Evolutionary conservation across 2,329 filamentous ascomycete species (phyloP), one percentile per base, ranked within the genome.

Genomic region (Cladosporium cucumerinum): DNA sequence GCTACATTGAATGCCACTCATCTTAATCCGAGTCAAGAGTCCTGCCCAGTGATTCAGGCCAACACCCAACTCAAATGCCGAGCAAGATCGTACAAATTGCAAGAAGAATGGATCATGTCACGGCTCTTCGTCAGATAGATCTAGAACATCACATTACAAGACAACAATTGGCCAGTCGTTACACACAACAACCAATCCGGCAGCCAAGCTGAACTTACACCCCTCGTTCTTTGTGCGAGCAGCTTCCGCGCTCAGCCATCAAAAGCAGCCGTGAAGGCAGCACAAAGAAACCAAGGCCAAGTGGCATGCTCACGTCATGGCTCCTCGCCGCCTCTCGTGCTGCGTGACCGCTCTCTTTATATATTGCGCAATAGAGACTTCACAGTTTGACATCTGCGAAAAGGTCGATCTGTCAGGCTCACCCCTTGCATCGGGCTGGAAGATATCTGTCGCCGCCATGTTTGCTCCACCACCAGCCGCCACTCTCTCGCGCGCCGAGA

Each of bases 391-490:
- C 23, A 12, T 5, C 3, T 4, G 39, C n/a, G 39, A 46, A 2
- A 21, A 46, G 39, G 3, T 46, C n/a, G 39, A 46, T 12, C 39
- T 46, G 39, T 46, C 5, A 21, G 39, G n/a, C n/a, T 14, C n/a
- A 49, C 21, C 61, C 61, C 61, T 63, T 63, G 28, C 61, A 25
- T 63, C 36, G 36, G 26, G 26, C 25, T 21, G 23, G 48, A 51
- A 28, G 2, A 51, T 14, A 57, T 26, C 18, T 21, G 1, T n/a
- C 16, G 23, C 48, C 34, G 28, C 28, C n/a, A 65, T 65, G 63
- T 65, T 65, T 16, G 57, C 57, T 39, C 63, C 63, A 43, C 63
- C 63, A 34, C 63, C 63, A n/a, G 48, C 63, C 16, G 54, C 54
- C 54, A 39, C 39, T 14, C 63, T 65, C 11, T 65, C 63, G 18